Base-by-base conservation (phyloP, 768 basidiomycete genomes). In the Naematelia encephala region DNA sequence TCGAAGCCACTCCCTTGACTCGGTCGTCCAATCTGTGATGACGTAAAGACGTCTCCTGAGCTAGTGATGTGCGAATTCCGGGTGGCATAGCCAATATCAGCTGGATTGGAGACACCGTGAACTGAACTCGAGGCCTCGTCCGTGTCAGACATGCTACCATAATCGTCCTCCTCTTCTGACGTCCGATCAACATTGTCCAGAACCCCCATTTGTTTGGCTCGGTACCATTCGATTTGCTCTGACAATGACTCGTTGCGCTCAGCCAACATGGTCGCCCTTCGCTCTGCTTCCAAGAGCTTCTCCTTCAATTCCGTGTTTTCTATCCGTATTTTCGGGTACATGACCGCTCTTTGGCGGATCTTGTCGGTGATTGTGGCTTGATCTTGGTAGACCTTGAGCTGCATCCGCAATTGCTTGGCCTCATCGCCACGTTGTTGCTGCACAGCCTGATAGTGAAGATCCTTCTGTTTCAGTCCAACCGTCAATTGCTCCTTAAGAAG, bases 331-430 rank as follows among this genome's bases (percentile, higher is more conserved):
- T 51, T 51, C 0, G 61, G 56, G 30, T 66, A 68, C 23, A 43
- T 23, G 8, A 52, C 53, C 5, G 72, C 69, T 50, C 63, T 65
- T 26, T 53, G 13, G n/a, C 72, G 54, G 1, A 74, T 29, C 0
- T n/a, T 43, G 46, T 74, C 72, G 1, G 72, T 74, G 30, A 50
- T 29, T 8, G 69, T 44, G 22, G 64, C 47, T 58, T 73, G 72
- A 23, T 67, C 59, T 3, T 69, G 58, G 12, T 70, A 28, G 29
- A 73, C 42, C n/a, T 63, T 56, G 29, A 54, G 46, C 45, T 68
- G 51, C 1, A 25, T 42, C 25, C 48, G 46, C 25, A 68, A 47
- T 27, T 56, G 19, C 4, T 5, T n/a, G 4, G 42, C 54, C 19
- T 67, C 64, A 1, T 39, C 48, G 25, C 46, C 54, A 0, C 39